Percentiles rank a stretch among this genome's conserved stretches.
Evolutionary conservation across 768 basidiomycete genomes (phyloP).

Genomic region (Gloeopeniophorella convolvens): DNA sequence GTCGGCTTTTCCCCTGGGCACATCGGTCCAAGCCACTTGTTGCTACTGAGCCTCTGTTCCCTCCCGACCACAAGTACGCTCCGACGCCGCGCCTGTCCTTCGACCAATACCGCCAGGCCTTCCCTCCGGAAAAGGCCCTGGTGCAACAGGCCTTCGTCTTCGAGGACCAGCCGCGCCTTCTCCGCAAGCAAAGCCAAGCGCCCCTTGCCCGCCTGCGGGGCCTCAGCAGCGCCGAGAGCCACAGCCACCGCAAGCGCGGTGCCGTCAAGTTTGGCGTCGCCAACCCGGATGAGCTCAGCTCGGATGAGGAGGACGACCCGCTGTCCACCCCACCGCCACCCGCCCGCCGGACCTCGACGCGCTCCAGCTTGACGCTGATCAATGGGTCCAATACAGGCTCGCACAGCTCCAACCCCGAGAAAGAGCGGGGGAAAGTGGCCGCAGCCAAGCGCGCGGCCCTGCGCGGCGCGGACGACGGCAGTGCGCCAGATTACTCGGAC

Average conservation of each 20-base stretch:
- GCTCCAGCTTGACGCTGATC: constrained; percentile 24
- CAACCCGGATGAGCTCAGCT: constrained; percentile 34
- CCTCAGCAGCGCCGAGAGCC: constrained; percentile 17
- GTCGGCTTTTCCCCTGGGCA: constrained; percentile 34
- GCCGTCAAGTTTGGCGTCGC: constrained; percentile 32
- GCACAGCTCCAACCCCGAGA: constrained; percentile 18
- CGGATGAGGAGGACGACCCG: constrained; percentile 39
- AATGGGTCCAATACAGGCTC: constrained; percentile 17
- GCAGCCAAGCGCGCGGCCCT: constrained; percentile 12
- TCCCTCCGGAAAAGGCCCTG: not conserved
- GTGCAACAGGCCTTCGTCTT: not conserved
- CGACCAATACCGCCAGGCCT: not conserved
- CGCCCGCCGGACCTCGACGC: constrained; percentile 17
- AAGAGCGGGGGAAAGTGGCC: constrained; percentile 17
- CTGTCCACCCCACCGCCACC: constrained; percentile 12
- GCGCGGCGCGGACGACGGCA: constrained; percentile 8
- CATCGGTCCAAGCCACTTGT: constrained; percentile 8
- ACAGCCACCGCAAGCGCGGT: constrained; percentile 36
- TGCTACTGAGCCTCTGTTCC: constrained; percentile 1
- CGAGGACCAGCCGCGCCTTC: not conserved
- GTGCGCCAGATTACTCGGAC: constrained; percentile 28
- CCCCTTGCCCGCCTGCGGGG: constrained; percentile 8
- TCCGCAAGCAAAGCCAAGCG: constrained; percentile 1
- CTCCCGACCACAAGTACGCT: constrained; percentile 7
- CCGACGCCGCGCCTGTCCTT: constrained; percentile 4